Percentiles rank a stretch among this genome's conserved stretches.
These are phyloP conservation scores for Botryotinia globosa DNA, from an alignment of 2,329 filamentous ascomycete species.

Conservation along the genomic window DNA sequence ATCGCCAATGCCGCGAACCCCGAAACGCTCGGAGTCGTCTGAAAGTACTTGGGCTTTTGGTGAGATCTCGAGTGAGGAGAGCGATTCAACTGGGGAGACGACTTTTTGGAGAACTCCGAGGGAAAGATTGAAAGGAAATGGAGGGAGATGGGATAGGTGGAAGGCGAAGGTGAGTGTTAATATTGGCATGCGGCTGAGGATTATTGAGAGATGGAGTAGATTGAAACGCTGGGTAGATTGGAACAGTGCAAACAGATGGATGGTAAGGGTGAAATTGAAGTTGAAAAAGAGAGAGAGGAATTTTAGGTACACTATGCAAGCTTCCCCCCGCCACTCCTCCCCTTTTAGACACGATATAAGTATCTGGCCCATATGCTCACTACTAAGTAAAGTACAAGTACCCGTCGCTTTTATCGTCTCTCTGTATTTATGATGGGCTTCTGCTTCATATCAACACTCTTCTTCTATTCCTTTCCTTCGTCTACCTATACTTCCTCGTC, in stretches of 20 bases:
- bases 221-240: not conserved
- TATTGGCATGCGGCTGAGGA: not conserved
- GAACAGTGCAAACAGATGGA: not conserved
- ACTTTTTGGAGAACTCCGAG: slow-evolving; percentile 3
- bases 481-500: not conserved
- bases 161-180: not conserved
- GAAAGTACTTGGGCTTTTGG: not conserved
- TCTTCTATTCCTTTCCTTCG: not conserved
- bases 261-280: not conserved
- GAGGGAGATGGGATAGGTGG: not conserved
- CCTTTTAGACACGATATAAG: not conserved
- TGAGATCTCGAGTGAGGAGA: not conserved
- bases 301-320: not conserved
- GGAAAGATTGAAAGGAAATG: not conserved
- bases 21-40: not conserved
- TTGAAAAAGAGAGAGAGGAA: not conserved
- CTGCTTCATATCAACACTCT: not conserved
- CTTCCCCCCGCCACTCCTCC: not conserved
- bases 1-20: not conserved
- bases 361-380: not conserved
- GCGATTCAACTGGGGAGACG: not conserved
- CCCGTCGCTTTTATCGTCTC: not conserved
- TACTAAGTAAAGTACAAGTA: not conserved
- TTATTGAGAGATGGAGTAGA: not conserved
- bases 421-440: not conserved